Evolutionary conservation across 176 grass and related monocot species (phyloP).

Genomic region (Otatea glauca): DNA sequence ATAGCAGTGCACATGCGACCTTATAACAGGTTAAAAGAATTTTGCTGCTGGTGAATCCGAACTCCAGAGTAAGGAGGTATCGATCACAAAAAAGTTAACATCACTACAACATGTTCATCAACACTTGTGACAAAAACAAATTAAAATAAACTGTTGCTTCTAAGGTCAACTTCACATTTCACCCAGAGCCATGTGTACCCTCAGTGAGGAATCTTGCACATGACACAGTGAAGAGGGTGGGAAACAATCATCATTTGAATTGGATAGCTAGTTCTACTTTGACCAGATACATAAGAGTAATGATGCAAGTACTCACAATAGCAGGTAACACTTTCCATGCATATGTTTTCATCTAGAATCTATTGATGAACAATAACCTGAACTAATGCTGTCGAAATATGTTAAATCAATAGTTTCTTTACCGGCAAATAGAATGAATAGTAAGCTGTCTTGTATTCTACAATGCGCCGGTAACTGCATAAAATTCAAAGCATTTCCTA

Average conservation of each 20-base stretch:
- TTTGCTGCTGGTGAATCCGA: constrained; percentile 32
- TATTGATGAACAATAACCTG: background rate
- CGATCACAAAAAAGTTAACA: background rate
- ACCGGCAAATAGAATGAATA: constrained; percentile 74
- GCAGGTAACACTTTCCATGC: background rate
- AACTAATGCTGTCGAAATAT: background rate
- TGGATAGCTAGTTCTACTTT: background rate
- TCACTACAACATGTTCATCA: background rate
- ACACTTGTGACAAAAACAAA: background rate
- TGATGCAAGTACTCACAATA: background rate
- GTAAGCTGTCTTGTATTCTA: constrained; percentile 64
- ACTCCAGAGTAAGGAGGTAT: background rate
- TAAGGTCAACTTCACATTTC: background rate
- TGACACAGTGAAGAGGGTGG: background rate
- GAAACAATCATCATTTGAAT: background rate
- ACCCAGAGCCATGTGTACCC: background rate
- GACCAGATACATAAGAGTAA: background rate
- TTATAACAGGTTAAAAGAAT: constrained; percentile 39
- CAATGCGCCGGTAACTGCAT: constrained; percentile 55
- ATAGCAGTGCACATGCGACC: constrained; percentile 64
- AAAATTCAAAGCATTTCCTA: background rate
- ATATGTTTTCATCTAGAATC: background rate
- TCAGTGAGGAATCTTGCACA: background rate
- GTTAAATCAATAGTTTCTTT: constrained; percentile 10
- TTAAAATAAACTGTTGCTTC: background rate